Percentiles rank a stretch among this genome's conserved stretches.
phyloP scores from a whole-genome alignment of 495 filamentous ascomycete species.

The Trichocladium uniseriatum region DNA sequence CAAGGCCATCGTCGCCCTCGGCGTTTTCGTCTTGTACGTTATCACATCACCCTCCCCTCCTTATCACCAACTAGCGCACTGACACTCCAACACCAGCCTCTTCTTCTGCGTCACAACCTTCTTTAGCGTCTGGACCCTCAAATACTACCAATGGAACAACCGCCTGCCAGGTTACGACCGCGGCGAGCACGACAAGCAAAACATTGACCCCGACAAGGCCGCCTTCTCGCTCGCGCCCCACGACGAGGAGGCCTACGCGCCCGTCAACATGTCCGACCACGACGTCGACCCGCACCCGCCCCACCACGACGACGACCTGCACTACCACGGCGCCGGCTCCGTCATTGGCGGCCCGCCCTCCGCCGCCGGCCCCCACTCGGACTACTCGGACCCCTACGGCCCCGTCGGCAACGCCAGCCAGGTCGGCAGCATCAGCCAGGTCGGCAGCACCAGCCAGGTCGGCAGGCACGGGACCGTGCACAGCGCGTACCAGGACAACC shows the following conservation, averaged over 20 bases:
- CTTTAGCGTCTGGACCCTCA: conserved; percentile 67
- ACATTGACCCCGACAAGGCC: conserved; percentile 50
- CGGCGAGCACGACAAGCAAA: conserved; percentile 38
- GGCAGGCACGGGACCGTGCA: conserved; percentile 10
- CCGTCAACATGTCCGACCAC: conserved; percentile 37
- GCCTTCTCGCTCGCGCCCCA: conserved; percentile 48
- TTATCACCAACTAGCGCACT: neutral
- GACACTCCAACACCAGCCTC: conserved; percentile 42
- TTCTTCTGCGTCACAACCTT: conserved; percentile 62
- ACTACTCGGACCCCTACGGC: conserved; percentile 30
- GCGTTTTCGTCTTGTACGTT: conserved; percentile 71
- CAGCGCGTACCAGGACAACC: conserved; percentile 17
- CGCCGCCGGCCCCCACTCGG: conserved; percentile 10
- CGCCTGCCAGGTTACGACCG: conserved; percentile 58
- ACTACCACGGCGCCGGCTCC: conserved; percentile 8
- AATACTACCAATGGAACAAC: conserved; percentile 70
- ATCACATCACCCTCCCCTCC: neutral
- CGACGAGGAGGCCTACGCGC: conserved; percentile 45
- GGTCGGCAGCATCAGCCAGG: conserved; percentile 1
- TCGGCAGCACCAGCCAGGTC: conserved; percentile 3
- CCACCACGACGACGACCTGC: conserved; percentile 1
- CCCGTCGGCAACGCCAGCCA: conserved; percentile 5
- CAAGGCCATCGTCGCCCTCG: conserved; percentile 68
- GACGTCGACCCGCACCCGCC: conserved; percentile 25
- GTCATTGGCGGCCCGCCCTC: neutral